Conservation (phyloP, 2,329 filamentous ascomycete genomes). For the Beauveria medogensis region DNA sequence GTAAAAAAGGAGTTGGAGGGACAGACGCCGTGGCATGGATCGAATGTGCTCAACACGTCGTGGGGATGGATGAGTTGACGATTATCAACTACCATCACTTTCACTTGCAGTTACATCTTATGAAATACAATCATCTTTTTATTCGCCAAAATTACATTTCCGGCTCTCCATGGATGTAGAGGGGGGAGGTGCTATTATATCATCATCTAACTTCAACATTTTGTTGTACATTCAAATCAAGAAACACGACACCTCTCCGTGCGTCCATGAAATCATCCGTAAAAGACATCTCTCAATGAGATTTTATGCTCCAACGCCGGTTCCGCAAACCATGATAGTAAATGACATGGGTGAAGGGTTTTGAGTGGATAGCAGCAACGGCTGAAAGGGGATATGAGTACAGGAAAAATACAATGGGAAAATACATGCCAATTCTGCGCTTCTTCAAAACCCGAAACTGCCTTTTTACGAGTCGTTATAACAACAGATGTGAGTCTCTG, state of each 20-base stretch:
- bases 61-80: constrained; percentile 8
- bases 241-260: constrained; percentile 31
- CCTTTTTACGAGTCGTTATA: constrained; percentile 14
- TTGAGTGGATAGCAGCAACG: constrained; percentile 26
- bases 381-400: constrained; percentile 39
- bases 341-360: constrained; percentile 36
- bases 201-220: constrained; percentile 33
- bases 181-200: constrained; percentile 51
- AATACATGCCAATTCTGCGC: constrained; percentile 26
- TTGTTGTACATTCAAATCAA: constrained; percentile 25
- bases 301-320: constrained; percentile 47
- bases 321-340: constrained; percentile 39
- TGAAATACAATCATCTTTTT: not conserved
- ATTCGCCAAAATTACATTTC: constrained; percentile 5
- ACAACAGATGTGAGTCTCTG: constrained; percentile 19
- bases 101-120: not conserved
- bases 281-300: constrained; percentile 30
- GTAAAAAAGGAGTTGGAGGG: not conserved
- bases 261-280: constrained; percentile 36
- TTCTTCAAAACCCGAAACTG: constrained; percentile 22
- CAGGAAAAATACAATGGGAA: constrained; percentile 38
- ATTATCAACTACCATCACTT: not conserved
- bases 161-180: constrained; percentile 27
- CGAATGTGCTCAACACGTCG: constrained; percentile 10
- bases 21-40: constrained; percentile 4